Percentiles rank a stretch among this genome's conserved stretches.
Evolutionary conservation across 441 rosid genomes (phyloP).

Genomic region (Capsella rubella): DNA sequence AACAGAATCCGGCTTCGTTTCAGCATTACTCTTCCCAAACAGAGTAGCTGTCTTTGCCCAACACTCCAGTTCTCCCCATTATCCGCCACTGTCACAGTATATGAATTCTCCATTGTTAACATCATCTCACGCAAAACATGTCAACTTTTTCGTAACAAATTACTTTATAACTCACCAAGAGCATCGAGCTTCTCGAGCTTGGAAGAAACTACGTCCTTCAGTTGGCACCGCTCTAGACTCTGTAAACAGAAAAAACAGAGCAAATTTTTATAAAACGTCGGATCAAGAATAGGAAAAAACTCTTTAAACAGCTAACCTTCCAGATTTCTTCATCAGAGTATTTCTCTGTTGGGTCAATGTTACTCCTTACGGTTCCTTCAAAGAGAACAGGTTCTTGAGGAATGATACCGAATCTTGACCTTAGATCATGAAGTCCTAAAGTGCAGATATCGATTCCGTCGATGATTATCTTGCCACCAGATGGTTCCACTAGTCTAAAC

Average conservation of each 20-base stretch:
- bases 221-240: constrained; percentile 95
- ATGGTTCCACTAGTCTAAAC: constrained; percentile 90
- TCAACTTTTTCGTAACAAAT: neutral
- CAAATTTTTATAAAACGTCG: neutral
- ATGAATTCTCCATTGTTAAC: neutral
- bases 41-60: constrained; percentile 92
- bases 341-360: constrained; percentile 82
- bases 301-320: constrained; percentile 58
- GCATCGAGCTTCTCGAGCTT: constrained; percentile 91
- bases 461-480: constrained; percentile 76
- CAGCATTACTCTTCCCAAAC: constrained; percentile 89
- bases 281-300: neutral
- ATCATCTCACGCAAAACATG: neutral
- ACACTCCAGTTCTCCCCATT: constrained; percentile 98
- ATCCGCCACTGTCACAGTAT: constrained; percentile 64
- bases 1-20: constrained; percentile 80
- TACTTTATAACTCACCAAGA: constrained; percentile 52
- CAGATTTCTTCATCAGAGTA: constrained; percentile 88
- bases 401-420: constrained; percentile 94
- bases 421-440: constrained; percentile 88
- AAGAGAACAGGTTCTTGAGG: constrained; percentile 98
- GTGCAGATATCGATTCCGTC: constrained; percentile 78
- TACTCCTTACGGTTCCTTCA: constrained; percentile 95
- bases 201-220: constrained; percentile 73
- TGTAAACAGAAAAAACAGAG: constrained; percentile 30